Conservation (phyloP, 2,329 filamentous ascomycete species). For the Ophiocordyceps camponoti-leonardi region DNA sequence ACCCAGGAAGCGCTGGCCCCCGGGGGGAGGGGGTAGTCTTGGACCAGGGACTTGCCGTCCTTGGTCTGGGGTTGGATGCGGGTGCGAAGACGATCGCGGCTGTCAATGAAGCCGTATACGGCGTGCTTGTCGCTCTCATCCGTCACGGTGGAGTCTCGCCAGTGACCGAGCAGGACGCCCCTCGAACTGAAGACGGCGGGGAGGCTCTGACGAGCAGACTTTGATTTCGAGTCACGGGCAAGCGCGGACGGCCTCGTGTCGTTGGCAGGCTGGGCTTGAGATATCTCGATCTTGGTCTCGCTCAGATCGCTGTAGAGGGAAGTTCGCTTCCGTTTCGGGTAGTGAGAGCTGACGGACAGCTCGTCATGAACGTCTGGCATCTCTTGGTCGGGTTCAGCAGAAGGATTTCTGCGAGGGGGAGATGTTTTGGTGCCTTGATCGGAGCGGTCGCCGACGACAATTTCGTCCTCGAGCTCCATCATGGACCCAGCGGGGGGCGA, state of each 20-base stretch:
- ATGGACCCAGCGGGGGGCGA: slow-evolving; percentile 20
- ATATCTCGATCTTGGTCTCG: slow-evolving; percentile 27
- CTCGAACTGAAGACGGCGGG: slow-evolving; percentile 19
- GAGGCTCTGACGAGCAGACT: slow-evolving; percentile 11
- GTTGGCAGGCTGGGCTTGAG: slow-evolving; percentile 12
- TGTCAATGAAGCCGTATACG: slow-evolving; percentile 45
- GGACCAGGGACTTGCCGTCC: slow-evolving; percentile 26
- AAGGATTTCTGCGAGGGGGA: slow-evolving; percentile 12
- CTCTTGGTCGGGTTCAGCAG: slow-evolving; percentile 22
- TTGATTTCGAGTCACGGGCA: slow-evolving; percentile 9
- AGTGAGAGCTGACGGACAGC: slow-evolving; percentile 19
- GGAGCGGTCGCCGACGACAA: slow-evolving; percentile 28
- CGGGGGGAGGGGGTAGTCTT: slow-evolving; percentile 31
- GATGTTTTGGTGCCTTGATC: slow-evolving; percentile 20
- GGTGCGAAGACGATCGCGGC: slow-evolving; percentile 41
- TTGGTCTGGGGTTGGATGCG: slow-evolving; percentile 34
- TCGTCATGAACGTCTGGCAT: slow-evolving; percentile 25
- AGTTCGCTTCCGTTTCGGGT: slow-evolving; percentile 38
- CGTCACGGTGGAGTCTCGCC: slow-evolving; percentile 39
- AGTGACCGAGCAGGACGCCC: slow-evolving; percentile 36
- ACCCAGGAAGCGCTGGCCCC: slow-evolving; percentile 48
- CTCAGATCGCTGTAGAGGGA: slow-evolving; percentile 30
- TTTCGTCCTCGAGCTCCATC: slow-evolving; percentile 31
- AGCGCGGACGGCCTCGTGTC: slow-evolving; percentile 9
- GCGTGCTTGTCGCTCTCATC: slow-evolving; percentile 33